Evolutionary conservation across 2,329 filamentous ascomycete genomes (phyloP), one percentile per base, ranked within the genome.

Genomic region (Arthrobotrys pseudoclavata): DNA sequence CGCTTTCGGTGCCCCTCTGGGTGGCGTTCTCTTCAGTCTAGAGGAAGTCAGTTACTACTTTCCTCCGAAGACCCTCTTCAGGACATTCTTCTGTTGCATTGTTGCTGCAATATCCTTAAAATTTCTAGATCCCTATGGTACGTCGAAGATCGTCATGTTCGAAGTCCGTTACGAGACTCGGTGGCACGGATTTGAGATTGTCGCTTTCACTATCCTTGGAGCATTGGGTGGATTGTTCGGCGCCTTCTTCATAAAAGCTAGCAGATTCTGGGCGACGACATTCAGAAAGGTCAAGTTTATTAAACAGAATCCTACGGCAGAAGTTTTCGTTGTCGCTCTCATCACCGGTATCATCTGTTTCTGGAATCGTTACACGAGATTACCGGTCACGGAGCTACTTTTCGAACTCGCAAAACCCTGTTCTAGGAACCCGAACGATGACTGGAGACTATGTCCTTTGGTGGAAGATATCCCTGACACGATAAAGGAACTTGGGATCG

Each of bases 31-130:
- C 1, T 98, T 98, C 84, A 94, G 93, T 37, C 84, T 98, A 31
- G 96, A 99, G 84, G 96, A 98, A 87, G 94, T 98, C 79, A 91
- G 85, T 80, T 98, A 98, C 84, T 98, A 98, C 84, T 98, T 98
- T 83, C 95, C 96, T 0, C 93, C 95, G 4, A 98, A 99, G 85
- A 98, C 95, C 0, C 88, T 99, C 7, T 99, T 99, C 85, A 88
- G 96, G 66, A 98, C 96, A 0, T 99, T 99, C 84, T 98, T 98
- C 84, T 98, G 95, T 86, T 98, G 95, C 84, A 98, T 98, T 81
- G 91, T 86, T 34, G 94, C 96, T 0, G 94, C 96, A 0, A 85
- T 99, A 37, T 95, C 94, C 0, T 86, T 99, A 80, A 97, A 97
- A 82, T 97, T 97, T 80, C 86, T 98, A 42, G 96, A 99, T 81